Base-by-base conservation (phyloP, 2,329 filamentous ascomycete species). In the Aspergillus caelatus region DNA sequence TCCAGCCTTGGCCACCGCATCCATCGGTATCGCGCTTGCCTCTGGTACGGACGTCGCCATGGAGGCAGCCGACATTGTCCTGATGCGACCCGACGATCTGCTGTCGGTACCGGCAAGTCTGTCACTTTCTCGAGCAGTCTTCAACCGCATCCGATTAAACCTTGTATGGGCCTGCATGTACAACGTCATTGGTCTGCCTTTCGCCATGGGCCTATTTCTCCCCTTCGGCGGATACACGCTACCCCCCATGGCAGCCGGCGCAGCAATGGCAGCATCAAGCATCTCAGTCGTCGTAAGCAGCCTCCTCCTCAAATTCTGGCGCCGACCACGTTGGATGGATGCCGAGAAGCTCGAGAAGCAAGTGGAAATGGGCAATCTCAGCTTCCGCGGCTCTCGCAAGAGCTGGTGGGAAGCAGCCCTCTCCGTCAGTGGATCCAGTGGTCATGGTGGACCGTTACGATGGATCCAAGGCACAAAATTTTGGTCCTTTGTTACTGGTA, bases 1-100 rank as follows among this genome's bases (percentile, higher is more conserved):
- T 0, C 95, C 95, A 0, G 95, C 95, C 0, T 87, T 99, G 12
- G 95, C 93, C 0, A 96, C 93, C 0, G 94, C 95, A 12, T 89
- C 96, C 70, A 89, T 98, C 32, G 95, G 95, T 67, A 97, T 99
- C 69, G 94, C 94, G 62, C 92, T 99, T 78, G 87, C 92, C 6
- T 93, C 90, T 9, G 95, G 95, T 62, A 98, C 95, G 0, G 95
- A 98, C 75, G 94, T 99, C 1, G 95, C 95, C 57, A 96, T 99
- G 88, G 95, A 98, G 80, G 95, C 95, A 1, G 95, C 95, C 0
- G 93, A 97, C 72, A 88, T 99, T 21, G 95, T 99, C 19, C 88
- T 99, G 60, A 99, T 99, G 94, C 89, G 91, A 3, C 91, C 92
- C 0, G 91, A 93, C 67, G 91, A 97, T 72, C 86, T 99, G 4